A percentile compares a stretch with the other conserved stretches of the same genome.
These are phyloP conservation scores for Cicer arietinum DNA, from an alignment of 306 rosid species.

Conservation along the genomic window DNA sequence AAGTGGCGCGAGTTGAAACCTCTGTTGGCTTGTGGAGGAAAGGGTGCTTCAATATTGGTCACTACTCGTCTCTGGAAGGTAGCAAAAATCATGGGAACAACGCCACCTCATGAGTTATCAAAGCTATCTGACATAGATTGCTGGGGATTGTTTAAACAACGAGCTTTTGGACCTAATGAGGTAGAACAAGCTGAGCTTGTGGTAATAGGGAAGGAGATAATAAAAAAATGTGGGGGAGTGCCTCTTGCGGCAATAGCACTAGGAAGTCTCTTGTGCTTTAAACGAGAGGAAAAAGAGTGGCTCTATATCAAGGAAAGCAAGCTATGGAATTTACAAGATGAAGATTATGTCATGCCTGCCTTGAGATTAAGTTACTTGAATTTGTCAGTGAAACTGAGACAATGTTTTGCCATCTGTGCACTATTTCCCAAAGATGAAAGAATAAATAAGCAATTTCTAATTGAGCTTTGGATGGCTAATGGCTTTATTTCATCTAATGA, in stretches of 20 bases:
- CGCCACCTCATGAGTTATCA: background rate
- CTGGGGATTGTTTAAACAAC: constrained; percentile 31
- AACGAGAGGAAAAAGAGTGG: constrained; percentile 24
- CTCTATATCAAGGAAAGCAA: constrained; percentile 15
- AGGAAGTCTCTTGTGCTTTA: constrained; percentile 21
- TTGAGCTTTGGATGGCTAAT: constrained; percentile 38
- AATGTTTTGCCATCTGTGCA: constrained; percentile 33
- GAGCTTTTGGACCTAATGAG: constrained; percentile 21
- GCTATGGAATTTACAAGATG: background rate
- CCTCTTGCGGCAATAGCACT: constrained; percentile 34
- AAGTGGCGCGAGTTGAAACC: constrained; percentile 18
- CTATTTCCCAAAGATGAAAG: background rate
- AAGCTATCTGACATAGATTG: background rate
- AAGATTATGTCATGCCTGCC: background rate
- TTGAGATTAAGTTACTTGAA: constrained; percentile 31
- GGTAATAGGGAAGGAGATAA: constrained; percentile 33
- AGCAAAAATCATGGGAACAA: constrained; percentile 24
- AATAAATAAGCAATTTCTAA: background rate
- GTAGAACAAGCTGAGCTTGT: constrained; percentile 8
- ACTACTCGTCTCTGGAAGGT: constrained; percentile 13
- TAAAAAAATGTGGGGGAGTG: constrained; percentile 33
- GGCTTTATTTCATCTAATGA: constrained; percentile 24
- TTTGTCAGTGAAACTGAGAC: constrained; percentile 9
- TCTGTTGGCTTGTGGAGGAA: constrained; percentile 8
- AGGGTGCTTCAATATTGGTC: constrained; percentile 33